phyloP scores from a whole-genome alignment of 2,329 filamentous ascomycete genomes.

The Penicillium sp. region DNA sequence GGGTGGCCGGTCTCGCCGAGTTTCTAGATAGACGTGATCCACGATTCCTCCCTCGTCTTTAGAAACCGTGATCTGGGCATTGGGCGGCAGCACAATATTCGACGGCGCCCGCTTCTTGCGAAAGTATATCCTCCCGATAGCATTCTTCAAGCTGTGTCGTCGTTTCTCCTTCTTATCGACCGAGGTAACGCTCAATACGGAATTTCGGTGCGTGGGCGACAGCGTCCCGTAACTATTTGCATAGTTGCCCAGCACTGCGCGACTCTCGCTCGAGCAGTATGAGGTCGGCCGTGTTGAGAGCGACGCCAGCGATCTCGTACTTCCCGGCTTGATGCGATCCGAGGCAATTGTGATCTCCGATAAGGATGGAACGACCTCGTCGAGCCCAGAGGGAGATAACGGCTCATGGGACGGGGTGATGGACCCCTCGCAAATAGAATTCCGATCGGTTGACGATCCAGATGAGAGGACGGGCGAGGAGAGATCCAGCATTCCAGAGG shows the following conservation, averaged over 20 bases:
- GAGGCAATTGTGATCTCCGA: conserved; percentile 37
- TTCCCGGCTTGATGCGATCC: conserved; percentile 32
- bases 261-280: conserved; percentile 40
- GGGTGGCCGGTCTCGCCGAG: conserved; percentile 11
- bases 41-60: conserved; percentile 27
- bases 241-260: conserved; percentile 16
- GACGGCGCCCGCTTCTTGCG: conserved; percentile 38
- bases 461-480: conserved; percentile 38
- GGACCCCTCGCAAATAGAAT: conserved; percentile 33
- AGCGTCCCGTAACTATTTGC: conserved; percentile 21
- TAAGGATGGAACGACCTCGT: conserved; percentile 35
- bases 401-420: conserved; percentile 28
- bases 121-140: conserved; percentile 40
- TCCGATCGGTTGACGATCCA: conserved; percentile 36
- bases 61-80: conserved; percentile 31
- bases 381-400: conserved; percentile 25
- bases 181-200: conserved; percentile 32
- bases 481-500: conserved; percentile 38
- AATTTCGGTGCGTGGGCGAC: conserved; percentile 25
- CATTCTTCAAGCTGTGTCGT: conserved; percentile 36
- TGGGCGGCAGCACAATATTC: conserved; percentile 30
- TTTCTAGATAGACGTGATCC: conserved; percentile 43
- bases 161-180: conserved; percentile 34
- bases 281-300: conserved; percentile 45
- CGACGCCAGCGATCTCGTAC: conserved; percentile 42